phyloP scores from a whole-genome alignment of 2,329 filamentous ascomycete species.

The Bipolaris oryzae region DNA sequence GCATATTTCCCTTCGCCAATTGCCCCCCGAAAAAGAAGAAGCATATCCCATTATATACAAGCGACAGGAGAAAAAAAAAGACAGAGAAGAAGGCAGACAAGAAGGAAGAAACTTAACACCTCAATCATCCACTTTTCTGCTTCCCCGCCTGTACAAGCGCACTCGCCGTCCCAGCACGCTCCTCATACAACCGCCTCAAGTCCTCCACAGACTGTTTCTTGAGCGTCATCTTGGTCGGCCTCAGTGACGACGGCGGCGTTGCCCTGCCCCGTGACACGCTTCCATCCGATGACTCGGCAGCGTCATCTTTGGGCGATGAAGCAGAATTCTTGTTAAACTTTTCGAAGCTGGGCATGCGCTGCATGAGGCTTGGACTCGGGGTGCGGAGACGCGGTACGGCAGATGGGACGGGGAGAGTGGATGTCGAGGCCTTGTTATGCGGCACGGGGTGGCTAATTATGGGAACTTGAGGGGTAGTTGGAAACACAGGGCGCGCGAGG shows the following conservation, averaged over 20 bases:
- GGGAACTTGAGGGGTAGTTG: constrained; percentile 27
- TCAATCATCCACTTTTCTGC: constrained; percentile 4
- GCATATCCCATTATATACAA: not conserved
- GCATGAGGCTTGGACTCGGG: constrained; percentile 52
- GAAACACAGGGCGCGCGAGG: constrained; percentile 47
- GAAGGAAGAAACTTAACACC: not conserved
- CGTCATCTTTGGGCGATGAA: constrained; percentile 14
- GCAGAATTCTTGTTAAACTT: constrained; percentile 19
- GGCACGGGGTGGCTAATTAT: constrained; percentile 34
- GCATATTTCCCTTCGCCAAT: not conserved
- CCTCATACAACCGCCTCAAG: constrained; percentile 56
- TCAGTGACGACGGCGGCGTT: constrained; percentile 35
- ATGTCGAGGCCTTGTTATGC: constrained; percentile 28
- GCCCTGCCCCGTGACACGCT: constrained; percentile 16
- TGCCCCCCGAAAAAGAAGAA: not conserved
- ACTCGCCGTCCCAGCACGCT: constrained; percentile 51
- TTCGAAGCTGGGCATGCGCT: constrained; percentile 56
- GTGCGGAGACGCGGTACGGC: constrained; percentile 35
- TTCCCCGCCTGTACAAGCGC: constrained; percentile 29
- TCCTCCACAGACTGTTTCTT: constrained; percentile 56
- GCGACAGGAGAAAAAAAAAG: not conserved
- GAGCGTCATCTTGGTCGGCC: constrained; percentile 47
- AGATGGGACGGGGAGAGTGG: constrained; percentile 38
- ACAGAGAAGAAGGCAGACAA: not conserved
- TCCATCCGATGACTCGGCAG: constrained; percentile 2